Evolutionary conservation across 1,139 yeast genomes (phyloP).

Genomic region (Hemisphaericaspora subhashii): DNA sequence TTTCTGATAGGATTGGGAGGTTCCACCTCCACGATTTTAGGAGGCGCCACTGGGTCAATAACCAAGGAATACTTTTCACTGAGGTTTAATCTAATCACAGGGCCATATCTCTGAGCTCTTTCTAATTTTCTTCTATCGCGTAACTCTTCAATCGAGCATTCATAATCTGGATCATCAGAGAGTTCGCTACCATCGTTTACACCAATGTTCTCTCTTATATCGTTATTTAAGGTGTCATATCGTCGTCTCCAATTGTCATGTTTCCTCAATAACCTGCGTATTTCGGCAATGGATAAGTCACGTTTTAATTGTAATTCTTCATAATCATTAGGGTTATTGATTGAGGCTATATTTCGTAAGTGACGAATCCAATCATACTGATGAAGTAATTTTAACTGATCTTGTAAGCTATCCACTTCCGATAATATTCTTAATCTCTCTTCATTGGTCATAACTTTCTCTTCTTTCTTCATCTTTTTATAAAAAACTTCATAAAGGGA

Average conservation of each 20-base stretch:
- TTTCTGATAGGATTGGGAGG: neutral
- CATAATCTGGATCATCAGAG: conserved; percentile 17
- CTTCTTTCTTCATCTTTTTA: conserved; percentile 64
- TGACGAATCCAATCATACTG: conserved; percentile 58
- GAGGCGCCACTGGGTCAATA: conserved; percentile 33
- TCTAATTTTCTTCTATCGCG: conserved; percentile 21
- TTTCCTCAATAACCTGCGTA: conserved; percentile 46
- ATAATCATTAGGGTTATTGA: conserved; percentile 45
- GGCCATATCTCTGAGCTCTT: conserved; percentile 23
- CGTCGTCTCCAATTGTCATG: conserved; percentile 47
- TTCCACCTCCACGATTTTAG: conserved; percentile 17
- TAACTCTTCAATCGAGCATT: conserved; percentile 21
- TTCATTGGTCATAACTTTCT: conserved; percentile 56
- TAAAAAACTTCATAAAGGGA: conserved; percentile 51
- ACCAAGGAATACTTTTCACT: conserved; percentile 30
- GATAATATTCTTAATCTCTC: conserved; percentile 52
- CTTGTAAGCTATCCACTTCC: conserved; percentile 52
- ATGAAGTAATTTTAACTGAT: conserved; percentile 44
- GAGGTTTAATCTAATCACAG: conserved; percentile 26
- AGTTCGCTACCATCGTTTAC: conserved; percentile 6
- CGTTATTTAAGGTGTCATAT: conserved; percentile 25
- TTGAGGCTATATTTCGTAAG: conserved; percentile 53
- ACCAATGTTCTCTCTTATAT: conserved; percentile 21
- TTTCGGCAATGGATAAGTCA: conserved; percentile 50
- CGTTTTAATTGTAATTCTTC: conserved; percentile 53